Evolutionary conservation across 768 basidiomycete species (phyloP).

Genomic region (Mycena chlorophos): DNA sequence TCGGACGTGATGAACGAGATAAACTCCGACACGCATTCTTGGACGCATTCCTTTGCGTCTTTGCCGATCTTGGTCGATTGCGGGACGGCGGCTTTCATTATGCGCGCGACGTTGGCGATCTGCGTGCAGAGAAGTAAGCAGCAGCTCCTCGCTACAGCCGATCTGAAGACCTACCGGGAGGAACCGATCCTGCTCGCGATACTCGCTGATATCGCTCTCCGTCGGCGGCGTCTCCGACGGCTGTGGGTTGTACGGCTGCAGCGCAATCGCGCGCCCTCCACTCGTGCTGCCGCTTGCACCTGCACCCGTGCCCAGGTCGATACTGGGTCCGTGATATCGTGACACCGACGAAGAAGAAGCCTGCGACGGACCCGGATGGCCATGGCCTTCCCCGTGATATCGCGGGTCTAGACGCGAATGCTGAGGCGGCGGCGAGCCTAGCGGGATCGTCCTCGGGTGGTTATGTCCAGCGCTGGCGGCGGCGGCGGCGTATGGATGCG

Average conservation of each 20-base stretch:
- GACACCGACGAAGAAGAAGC: too few species aligned
- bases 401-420: too few species aligned
- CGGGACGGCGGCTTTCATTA: conserved; percentile 93
- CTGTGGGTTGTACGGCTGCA: not conserved
- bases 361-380: too few species aligned
- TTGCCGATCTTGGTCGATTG: conserved; percentile 93
- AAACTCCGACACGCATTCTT: conserved; percentile 98
- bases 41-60: conserved; percentile 97
- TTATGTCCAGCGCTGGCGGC: too few species aligned
- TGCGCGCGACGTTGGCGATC: conserved; percentile 98
- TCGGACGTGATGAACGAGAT: conserved; percentile 97
- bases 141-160: not conserved
- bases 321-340: too few species aligned
- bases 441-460: too few species aligned
- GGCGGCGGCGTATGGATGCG: too few species aligned
- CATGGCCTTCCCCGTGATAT: too few species aligned
- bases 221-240: conserved; percentile 37
- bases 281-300: not conserved
- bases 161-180: conserved; percentile 65
- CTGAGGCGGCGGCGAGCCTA: too few species aligned
- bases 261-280: not conserved
- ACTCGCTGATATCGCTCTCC: conserved; percentile 91
- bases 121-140: conserved; percentile 30
- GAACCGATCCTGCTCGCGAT: conserved; percentile 92
- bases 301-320: too few species aligned